phyloP scores from a whole-genome alignment of 2,329 filamentous ascomycete genomes.

The Fusarium papillatum region DNA sequence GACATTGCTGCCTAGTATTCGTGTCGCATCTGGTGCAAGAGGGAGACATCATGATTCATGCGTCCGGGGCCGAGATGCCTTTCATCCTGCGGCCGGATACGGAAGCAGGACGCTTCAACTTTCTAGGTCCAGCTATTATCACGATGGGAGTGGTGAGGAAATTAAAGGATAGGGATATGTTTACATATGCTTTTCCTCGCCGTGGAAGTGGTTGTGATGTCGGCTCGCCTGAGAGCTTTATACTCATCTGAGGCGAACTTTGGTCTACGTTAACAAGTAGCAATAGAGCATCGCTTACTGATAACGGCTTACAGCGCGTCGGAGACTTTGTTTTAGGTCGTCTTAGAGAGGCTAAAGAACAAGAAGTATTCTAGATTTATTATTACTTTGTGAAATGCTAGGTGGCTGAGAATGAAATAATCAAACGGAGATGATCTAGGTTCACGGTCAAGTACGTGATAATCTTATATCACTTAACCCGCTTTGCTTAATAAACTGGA shows the following conservation, averaged over 20 bases:
- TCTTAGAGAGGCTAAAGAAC: too few species aligned
- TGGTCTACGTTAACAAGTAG: not conserved
- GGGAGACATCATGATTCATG: not conserved
- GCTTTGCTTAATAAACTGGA: constrained; percentile 14
- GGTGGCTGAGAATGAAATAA: too few species aligned
- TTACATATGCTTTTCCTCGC: not conserved
- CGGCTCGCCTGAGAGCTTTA: not conserved
- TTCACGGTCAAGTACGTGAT: too few species aligned
- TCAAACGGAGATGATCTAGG: too few species aligned
- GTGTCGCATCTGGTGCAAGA: not conserved
- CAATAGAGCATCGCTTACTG: not conserved
- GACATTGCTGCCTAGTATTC: not conserved
- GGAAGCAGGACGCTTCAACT: not conserved
- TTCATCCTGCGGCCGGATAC: not conserved
- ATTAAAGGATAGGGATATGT: not conserved
- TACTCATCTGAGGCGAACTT: not conserved
- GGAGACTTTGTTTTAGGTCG: too few species aligned
- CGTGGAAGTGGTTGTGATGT: not conserved
- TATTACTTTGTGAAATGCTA: too few species aligned
- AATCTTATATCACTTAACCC: too few species aligned
- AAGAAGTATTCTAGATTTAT: too few species aligned
- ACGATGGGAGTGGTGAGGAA: not conserved
- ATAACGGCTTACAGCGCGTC: too few species aligned
- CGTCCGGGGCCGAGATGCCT: not conserved
- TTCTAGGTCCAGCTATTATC: not conserved